Percentiles rank a stretch among this genome's conserved stretches.
Conservation (phyloP, 208 protist genomes). For the Entamoeba histolytica region DNA sequence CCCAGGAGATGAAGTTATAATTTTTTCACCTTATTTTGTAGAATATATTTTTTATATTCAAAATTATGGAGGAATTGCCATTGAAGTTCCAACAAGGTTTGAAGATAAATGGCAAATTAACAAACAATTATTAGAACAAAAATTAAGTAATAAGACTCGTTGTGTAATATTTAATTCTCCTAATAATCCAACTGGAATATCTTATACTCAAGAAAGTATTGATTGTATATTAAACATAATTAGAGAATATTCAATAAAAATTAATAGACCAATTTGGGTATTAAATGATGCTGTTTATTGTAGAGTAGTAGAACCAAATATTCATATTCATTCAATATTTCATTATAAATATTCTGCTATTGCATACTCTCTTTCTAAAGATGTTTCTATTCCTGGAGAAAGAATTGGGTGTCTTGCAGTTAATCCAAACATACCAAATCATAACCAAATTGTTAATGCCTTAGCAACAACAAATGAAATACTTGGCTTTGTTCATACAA, state of each 20-base stretch:
- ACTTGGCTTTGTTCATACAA: conserved; percentile 11
- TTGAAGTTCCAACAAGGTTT: not conserved
- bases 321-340: conserved; percentile 1
- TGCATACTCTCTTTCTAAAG: conserved; percentile 12
- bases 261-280: not conserved
- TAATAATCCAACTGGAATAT: conserved; percentile 16
- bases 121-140: not conserved
- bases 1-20: conserved; percentile 10
- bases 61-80: not conserved
- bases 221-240: not conserved
- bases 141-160: not conserved
- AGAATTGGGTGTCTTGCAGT: conserved; percentile 5
- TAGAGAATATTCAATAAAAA: not conserved
- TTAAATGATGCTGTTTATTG: conserved; percentile 15
- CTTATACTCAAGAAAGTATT: conserved; percentile 7
- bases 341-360: conserved; percentile 8
- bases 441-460: not conserved
- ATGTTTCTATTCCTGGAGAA: conserved; percentile 12
- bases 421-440: not conserved
- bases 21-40: conserved; percentile 9
- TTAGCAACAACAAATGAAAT: not conserved
- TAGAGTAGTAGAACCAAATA: not conserved
- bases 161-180: conserved; percentile 14
- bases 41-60: conserved; percentile 8
- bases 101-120: not conserved